Evolutionary conservation across 169 alveolate species (phyloP).

Genomic region (Amoebophrya sp.): DNA sequence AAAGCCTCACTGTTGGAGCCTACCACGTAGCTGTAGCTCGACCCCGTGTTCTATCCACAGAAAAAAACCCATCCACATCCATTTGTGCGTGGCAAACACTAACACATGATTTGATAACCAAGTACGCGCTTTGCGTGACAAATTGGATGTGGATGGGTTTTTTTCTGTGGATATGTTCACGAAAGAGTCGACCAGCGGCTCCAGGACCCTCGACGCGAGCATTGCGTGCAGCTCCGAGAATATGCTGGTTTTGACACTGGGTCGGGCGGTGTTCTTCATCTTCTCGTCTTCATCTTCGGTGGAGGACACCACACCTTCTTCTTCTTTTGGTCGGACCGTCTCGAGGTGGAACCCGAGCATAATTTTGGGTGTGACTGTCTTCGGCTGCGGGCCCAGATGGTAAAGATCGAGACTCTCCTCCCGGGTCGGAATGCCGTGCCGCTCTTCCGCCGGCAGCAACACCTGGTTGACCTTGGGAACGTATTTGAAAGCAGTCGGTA

Average conservation of each 20-base stretch:
- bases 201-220: too few relatives aligned
- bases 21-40: not conserved
- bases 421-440: not conserved
- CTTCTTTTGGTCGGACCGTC: not conserved
- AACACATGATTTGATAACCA: too few relatives aligned
- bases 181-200: too few relatives aligned
- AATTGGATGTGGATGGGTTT: too few relatives aligned
- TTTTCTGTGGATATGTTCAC: too few relatives aligned
- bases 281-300: not conserved
- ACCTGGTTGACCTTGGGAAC: not conserved
- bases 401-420: not conserved
- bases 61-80: too few relatives aligned
- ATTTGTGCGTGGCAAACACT: too few relatives aligned
- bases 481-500: not conserved
- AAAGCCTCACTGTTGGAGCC: not conserved
- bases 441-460: not conserved
- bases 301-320: not conserved
- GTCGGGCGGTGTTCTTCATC: not conserved
- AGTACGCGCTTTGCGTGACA: too few relatives aligned
- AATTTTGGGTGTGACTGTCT: not conserved
- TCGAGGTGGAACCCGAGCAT: not conserved
- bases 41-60: too few relatives aligned
- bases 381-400: not conserved
- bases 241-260: not conserved
- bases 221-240: too few relatives aligned